phyloP scores from a whole-genome alignment of 768 basidiomycete species.

The Paxillus rubicundulus region DNA sequence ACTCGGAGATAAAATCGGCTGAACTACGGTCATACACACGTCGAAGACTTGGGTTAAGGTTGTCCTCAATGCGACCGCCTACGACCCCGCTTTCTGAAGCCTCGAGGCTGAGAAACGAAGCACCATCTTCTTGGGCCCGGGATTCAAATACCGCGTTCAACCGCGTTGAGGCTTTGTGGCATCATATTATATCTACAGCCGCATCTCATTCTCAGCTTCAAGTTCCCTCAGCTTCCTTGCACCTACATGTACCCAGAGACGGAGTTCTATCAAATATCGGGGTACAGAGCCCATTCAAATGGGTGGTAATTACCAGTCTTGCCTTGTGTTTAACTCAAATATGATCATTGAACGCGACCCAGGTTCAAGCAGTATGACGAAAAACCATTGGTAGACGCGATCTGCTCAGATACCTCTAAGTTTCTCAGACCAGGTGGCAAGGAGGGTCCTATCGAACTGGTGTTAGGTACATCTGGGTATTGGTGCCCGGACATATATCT shows the following conservation, averaged over 20 bases:
- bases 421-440: slow-evolving; percentile 26
- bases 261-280: slow-evolving; percentile 29
- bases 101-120: not conserved
- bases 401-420: slow-evolving; percentile 30
- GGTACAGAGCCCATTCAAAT: slow-evolving; percentile 29
- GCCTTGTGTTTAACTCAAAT: not conserved
- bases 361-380: slow-evolving; percentile 37
- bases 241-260: slow-evolving; percentile 11
- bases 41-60: too few relatives aligned
- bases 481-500: not conserved
- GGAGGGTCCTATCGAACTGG: slow-evolving; percentile 37
- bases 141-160: not conserved
- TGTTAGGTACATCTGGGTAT: slow-evolving; percentile 36
- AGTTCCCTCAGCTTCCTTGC: too few relatives aligned
- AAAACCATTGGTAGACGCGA: slow-evolving; percentile 29
- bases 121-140: not conserved
- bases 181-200: too few relatives aligned
- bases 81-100: too few relatives aligned
- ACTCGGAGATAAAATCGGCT: too few relatives aligned
- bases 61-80: too few relatives aligned
- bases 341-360: not conserved
- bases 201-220: too few relatives aligned
- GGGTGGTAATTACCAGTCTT: slow-evolving; percentile 16
- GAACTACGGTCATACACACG: too few relatives aligned
- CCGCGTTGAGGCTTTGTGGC: not conserved